Evolutionary conservation across 129 eudicot species (phyloP).

Genomic region (Helianthus annuus): HanXRQr2.0-SUNRISE NC_035446.2:144278971-144279470

Average conservation of each 20-base stretch:
- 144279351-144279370: conserved; percentile 91
- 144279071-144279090: background rate
- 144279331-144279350: conserved; percentile 69
- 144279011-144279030: no score
- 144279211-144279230: conserved; percentile 14
- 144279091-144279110: background rate
- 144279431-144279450: conserved; percentile 95
- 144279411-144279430: conserved; percentile 99
- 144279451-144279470: conserved; percentile 96
- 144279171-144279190: background rate
- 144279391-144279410: conserved; percentile 77
- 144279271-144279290: conserved; percentile 94
- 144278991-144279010: background rate
- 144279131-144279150: background rate
- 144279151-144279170: background rate
- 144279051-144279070: background rate
- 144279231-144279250: no score
- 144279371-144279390: conserved; percentile 94
- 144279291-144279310: conserved; percentile 94
- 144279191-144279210: background rate
- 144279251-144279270: conserved; percentile 58
- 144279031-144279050: background rate
- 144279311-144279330: conserved; percentile 96
- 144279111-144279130: background rate
- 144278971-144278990: background rate